These are phyloP conservation scores for Eimeria brunetti DNA, from an alignment of 169 alveolate genomes.

Conservation along the genomic window DNA sequence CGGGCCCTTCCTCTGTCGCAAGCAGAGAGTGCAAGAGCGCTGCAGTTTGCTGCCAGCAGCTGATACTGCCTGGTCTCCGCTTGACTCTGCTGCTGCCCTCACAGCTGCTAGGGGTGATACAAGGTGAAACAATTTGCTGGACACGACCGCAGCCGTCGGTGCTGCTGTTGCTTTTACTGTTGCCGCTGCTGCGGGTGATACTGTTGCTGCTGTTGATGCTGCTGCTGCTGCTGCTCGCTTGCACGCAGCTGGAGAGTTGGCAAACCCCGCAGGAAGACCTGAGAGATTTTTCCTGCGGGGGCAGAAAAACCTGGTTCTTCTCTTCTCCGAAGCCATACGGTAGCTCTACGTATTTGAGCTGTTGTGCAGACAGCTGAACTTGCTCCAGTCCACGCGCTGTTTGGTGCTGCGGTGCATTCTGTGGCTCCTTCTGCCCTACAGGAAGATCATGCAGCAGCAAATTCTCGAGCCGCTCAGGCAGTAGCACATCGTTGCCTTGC, in stretches of 20 bases:
- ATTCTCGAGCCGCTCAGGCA: conserved; percentile 15
- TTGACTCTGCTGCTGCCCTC: conserved; percentile 10
- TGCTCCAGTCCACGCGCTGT: not conserved
- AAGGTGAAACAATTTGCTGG: not conserved
- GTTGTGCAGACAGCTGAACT: not conserved
- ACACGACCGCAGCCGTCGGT: not conserved
- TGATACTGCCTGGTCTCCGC: conserved; percentile 63
- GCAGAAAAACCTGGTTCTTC: not conserved
- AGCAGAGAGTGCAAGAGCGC: conserved; percentile 43
- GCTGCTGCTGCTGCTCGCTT: not conserved
- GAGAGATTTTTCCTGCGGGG: not conserved
- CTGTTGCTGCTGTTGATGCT: not conserved
- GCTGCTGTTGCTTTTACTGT: not conserved
- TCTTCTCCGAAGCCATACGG: not conserved
- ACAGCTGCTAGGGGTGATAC: not conserved
- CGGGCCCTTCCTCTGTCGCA: not conserved
- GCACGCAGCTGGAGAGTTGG: not conserved
- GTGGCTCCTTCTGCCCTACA: not conserved
- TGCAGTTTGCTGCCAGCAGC: conserved; percentile 51
- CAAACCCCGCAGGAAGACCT: not conserved
- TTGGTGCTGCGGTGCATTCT: conserved; percentile 9
- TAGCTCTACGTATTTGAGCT: not conserved
- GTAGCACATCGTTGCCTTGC: conserved; percentile 2
- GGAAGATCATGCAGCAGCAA: not conserved
- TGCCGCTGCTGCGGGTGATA: not conserved